phyloP scores from a whole-genome alignment of 768 basidiomycete species.

The Trametes punicea region DNA sequence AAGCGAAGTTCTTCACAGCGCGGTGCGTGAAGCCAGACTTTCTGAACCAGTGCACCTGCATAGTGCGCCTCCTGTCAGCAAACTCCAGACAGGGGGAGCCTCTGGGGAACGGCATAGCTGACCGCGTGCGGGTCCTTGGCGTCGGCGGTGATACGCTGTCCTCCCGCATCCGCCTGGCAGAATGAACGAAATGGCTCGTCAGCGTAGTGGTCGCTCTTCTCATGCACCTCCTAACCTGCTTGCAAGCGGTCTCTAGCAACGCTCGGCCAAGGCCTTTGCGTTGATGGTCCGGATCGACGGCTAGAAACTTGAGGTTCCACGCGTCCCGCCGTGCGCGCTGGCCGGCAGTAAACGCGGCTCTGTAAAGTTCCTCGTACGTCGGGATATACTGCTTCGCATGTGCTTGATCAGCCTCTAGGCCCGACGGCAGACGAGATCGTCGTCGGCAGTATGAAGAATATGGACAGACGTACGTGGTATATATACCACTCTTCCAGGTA shows the following conservation, averaged over 20 bases:
- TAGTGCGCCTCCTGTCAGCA: neutral
- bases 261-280: conserved; percentile 17
- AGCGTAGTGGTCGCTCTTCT: neutral
- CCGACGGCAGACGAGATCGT: too few relatives aligned
- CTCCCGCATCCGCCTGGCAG: conserved; percentile 10
- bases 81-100: neutral
- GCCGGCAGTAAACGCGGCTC: conserved; percentile 8
- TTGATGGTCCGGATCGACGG: conserved; percentile 16
- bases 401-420: too few relatives aligned
- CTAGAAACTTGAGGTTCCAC: conserved; percentile 20
- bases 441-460: too few relatives aligned
- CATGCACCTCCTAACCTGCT: conserved; percentile 10
- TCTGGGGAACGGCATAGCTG: neutral
- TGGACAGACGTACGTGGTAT: conserved; percentile 12
- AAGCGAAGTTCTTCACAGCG: conserved; percentile 21
- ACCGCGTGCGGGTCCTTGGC: conserved; percentile 18
- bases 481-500: conserved; percentile 18
- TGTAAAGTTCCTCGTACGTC: conserved; percentile 22
- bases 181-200: neutral
- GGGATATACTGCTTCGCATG: conserved; percentile 17
- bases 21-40: conserved; percentile 19
- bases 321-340: conserved; percentile 13
- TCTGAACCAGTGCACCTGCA: conserved; percentile 20
- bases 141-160: conserved; percentile 5
- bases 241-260: conserved; percentile 9